phyloP scores from a whole-genome alignment of 2,329 filamentous ascomycete genomes.

The Rutstroemia sp. region DNA sequence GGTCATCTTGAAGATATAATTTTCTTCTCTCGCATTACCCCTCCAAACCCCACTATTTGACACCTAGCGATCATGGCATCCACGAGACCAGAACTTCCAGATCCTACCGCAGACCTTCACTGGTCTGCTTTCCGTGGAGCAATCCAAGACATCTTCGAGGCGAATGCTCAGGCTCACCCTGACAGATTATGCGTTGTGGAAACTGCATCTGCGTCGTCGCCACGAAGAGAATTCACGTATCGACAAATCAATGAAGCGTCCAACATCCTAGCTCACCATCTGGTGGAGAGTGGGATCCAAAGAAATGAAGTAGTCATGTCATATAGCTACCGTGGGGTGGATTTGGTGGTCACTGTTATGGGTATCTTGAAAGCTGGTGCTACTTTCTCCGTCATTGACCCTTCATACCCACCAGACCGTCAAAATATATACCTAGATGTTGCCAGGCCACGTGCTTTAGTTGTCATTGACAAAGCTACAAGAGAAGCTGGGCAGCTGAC shows the following conservation, averaged over 20 bases:
- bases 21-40: background rate
- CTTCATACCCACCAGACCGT: constrained; percentile 70
- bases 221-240: constrained; percentile 70
- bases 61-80: constrained; percentile 13
- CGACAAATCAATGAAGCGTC: constrained; percentile 78
- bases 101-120: constrained; percentile 50
- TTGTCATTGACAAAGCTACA: constrained; percentile 66
- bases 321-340: constrained; percentile 76
- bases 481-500: constrained; percentile 59
- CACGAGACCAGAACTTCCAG: constrained; percentile 33
- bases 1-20: background rate
- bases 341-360: constrained; percentile 73
- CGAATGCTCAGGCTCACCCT: constrained; percentile 55
- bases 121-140: constrained; percentile 53
- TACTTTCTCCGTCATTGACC: constrained; percentile 65
- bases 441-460: constrained; percentile 62
- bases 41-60: constrained; percentile 3
- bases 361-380: constrained; percentile 56
- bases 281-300: constrained; percentile 64
- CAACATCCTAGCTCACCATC: constrained; percentile 72
- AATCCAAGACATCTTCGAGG: constrained; percentile 52
- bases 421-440: constrained; percentile 82
- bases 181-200: constrained; percentile 61
- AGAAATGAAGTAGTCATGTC: constrained; percentile 90
- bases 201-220: constrained; percentile 44